Base-by-base conservation (phyloP, 352 stramenopile species). In the Globisporangium recalcitrans region DNA sequence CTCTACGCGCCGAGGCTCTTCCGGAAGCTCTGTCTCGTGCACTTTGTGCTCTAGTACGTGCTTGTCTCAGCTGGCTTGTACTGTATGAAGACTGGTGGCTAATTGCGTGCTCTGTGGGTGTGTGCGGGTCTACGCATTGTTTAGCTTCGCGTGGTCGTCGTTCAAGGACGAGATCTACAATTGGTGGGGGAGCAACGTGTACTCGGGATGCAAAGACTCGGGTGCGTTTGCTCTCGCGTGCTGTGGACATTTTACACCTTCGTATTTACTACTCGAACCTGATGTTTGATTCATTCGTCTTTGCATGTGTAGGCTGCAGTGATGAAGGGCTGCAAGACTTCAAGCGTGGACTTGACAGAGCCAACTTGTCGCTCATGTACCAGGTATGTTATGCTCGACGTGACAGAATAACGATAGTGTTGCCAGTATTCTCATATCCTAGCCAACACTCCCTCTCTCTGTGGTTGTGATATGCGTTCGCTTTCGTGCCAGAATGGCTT, bases 171-270 rank as follows among this genome's bases (percentile, higher is more conserved):
- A 88, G 60, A 78, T 80, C 42, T 92, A 83, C 62, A 73, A 77
- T 42, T 92, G 83, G 83, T 92, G 83, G 83, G 79, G 76, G 6
- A 73, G 71, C 14, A 75, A 87, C 52, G 83, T 92, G 3, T 92
- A 88, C 62, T 49, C 60, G 31, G 83, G 83, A 27, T 92, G 83
- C 76, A 90, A 85, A 38, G 52, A 77, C 31, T 57, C 63, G 55
- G 69, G 73, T 79, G 64, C 16, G 27, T 8, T 26, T n/a, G 6
- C 38, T 44, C 14, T 44, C 1, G 40, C 7, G 13, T n/a, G 9
- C 19, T 42, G 9, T n/a, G n/a, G n/a, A n/a, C n/a, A n/a, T n/a
- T n/a, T n/a, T n/a, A n/a, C n/a, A n/a, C n/a, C n/a, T n/a, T n/a
- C n/a, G n/a, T n/a, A n/a, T n/a, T n/a, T n/a, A n/a, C n/a, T n/a